Percentiles rank a stretch among this genome's conserved stretches.
Evolutionary conservation across 176 grass and related monocot species (phyloP).

Genomic region (Phragmites australis): DNA sequence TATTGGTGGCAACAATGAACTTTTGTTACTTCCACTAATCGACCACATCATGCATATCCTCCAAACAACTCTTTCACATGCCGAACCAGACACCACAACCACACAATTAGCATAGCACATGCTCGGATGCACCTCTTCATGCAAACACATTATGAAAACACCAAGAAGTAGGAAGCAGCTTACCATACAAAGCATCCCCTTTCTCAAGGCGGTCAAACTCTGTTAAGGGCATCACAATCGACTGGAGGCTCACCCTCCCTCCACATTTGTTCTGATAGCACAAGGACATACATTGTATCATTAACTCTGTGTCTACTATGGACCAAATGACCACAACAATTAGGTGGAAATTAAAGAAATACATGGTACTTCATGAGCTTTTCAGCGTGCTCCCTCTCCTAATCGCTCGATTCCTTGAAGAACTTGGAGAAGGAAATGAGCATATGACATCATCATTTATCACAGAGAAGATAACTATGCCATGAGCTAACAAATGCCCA

Average conservation of each 20-base stretch:
- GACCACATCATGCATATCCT: neutral
- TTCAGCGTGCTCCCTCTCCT: slow-evolving; percentile 75
- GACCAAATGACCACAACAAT: neutral
- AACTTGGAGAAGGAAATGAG: slow-evolving; percentile 37
- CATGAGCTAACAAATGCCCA: neutral
- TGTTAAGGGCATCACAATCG: slow-evolving; percentile 49
- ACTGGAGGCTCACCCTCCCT: slow-evolving; percentile 29
- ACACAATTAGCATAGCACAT: no score
- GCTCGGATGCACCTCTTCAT: neutral
- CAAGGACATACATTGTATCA: neutral
- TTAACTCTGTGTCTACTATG: no score
- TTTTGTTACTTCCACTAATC: neutral
- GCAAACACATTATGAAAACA: neutral
- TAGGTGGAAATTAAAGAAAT: neutral
- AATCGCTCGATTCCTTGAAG: slow-evolving; percentile 84
- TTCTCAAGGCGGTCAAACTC: slow-evolving; percentile 94
- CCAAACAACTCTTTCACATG: no score
- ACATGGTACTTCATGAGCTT: slow-evolving; percentile 94
- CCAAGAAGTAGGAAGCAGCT: slow-evolving; percentile 1
- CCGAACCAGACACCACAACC: no score
- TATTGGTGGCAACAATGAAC: neutral
- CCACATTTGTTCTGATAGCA: slow-evolving; percentile 42
- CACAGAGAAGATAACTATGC: neutral
- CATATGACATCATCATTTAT: neutral
- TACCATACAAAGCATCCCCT: slow-evolving; percentile 86